Evolutionary conservation across 768 basidiomycete species (phyloP).

Genomic region (Pleurotus cornucopiae): DNA sequence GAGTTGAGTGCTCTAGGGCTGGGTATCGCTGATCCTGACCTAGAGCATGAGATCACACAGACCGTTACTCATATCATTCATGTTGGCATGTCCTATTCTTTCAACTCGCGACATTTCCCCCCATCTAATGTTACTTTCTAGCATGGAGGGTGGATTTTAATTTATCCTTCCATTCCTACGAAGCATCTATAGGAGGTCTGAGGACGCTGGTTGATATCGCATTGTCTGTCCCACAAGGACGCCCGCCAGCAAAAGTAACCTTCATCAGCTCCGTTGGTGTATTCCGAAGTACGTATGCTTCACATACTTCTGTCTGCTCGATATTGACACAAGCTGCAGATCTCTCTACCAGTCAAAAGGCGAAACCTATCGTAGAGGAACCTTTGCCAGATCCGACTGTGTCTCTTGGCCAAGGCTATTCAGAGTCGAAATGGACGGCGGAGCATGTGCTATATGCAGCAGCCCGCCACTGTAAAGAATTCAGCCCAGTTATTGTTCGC

Average conservation of each 20-base stretch:
- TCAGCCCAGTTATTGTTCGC: constrained; percentile 25
- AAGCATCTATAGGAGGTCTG: constrained; percentile 28
- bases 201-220: constrained; percentile 27
- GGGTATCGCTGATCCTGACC: constrained; percentile 13
- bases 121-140: background rate
- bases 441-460: constrained; percentile 19
- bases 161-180: constrained; percentile 29
- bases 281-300: background rate
- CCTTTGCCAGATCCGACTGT: constrained; percentile 1
- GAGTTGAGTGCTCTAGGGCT: constrained; percentile 9
- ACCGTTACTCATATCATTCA: constrained; percentile 26
- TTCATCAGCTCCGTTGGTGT: constrained; percentile 29
- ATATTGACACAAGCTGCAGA: no score
- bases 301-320: background rate
- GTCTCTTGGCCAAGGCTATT: constrained; percentile 6
- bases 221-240: constrained; percentile 13
- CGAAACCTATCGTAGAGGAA: background rate
- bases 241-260: constrained; percentile 17
- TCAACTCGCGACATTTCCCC: no score
- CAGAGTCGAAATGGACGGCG: constrained; percentile 1
- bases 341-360: no score
- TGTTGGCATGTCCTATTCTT: constrained; percentile 13
- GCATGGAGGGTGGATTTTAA: constrained; percentile 42
- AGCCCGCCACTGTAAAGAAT: constrained; percentile 10
- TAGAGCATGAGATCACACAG: constrained; percentile 19